A percentile compares a stretch with the other conserved stretches of the same genome.
These are phyloP conservation scores for Artemisia annua DNA, from an alignment of 129 eudicot genomes.

Conservation along the genomic window DNA sequence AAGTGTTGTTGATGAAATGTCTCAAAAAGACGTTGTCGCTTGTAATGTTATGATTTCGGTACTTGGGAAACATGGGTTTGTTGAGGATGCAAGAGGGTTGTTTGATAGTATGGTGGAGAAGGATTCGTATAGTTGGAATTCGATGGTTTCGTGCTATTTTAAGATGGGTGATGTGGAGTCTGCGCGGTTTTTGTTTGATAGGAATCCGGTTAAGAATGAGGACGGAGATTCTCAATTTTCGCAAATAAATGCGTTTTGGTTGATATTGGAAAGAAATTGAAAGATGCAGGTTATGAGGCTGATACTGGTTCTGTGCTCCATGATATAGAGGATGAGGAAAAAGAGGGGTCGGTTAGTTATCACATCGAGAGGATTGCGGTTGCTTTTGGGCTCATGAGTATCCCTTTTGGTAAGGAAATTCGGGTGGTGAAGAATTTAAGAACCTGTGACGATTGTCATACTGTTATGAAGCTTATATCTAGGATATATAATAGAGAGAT, in stretches of 20 bases:
- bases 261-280: slow-evolving; percentile 37
- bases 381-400: slow-evolving; percentile 55
- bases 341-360: slow-evolving; percentile 40
- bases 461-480: slow-evolving; percentile 44
- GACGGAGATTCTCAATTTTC: slow-evolving; percentile 49
- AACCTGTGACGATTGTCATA: slow-evolving; percentile 51
- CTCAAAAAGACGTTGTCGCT: too few species aligned
- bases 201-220: too few species aligned
- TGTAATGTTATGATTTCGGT: too few species aligned
- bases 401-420: slow-evolving; percentile 37
- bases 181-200: too few species aligned
- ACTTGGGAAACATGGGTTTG: too few species aligned
- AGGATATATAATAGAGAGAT: slow-evolving; percentile 43
- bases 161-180: too few species aligned
- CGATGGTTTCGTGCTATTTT: too few species aligned
- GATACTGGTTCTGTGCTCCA: slow-evolving; percentile 49
- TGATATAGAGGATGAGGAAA: slow-evolving; percentile 61
- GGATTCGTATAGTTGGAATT: too few species aligned
- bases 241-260: slow-evolving; percentile 41
- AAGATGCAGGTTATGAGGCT: slow-evolving; percentile 47
- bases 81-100: too few species aligned
- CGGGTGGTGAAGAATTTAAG: slow-evolving; percentile 50
- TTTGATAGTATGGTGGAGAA: too few species aligned
- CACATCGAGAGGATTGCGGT: slow-evolving; percentile 62
- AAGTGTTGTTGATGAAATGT: too few species aligned